Conservation (phyloP, 768 basidiomycete species). For the Leccinum obscurum region DNA sequence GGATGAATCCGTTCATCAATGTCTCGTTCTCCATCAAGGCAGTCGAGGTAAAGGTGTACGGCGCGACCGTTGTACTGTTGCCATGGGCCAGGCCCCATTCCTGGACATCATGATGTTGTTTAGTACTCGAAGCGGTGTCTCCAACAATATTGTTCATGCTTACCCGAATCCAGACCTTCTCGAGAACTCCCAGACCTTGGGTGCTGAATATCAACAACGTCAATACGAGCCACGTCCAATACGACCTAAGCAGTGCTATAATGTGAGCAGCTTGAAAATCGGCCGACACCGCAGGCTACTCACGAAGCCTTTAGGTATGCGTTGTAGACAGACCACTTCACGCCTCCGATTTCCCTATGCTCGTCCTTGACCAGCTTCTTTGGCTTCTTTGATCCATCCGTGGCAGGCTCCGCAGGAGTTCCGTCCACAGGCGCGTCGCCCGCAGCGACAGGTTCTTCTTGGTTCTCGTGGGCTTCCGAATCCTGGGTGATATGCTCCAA, state of each 20-base stretch:
- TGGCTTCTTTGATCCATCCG: constrained; percentile 51
- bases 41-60: constrained; percentile 21
- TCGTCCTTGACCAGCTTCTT: constrained; percentile 80
- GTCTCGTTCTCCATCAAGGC: constrained; percentile 31
- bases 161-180: constrained; percentile 35
- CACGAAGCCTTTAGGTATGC: constrained; percentile 73
- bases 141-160: not conserved
- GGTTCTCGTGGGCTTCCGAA: constrained; percentile 46
- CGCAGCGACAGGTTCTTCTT: constrained; percentile 39
- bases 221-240: constrained; percentile 32
- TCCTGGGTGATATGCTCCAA: constrained; percentile 62
- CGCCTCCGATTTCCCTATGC: constrained; percentile 75
- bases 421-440: constrained; percentile 15
- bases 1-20: constrained; percentile 26
- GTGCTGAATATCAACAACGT: constrained; percentile 23
- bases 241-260: constrained; percentile 20
- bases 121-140: not conserved
- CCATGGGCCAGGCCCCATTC: constrained; percentile 32
- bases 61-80: constrained; percentile 1
- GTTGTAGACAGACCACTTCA: constrained; percentile 74
- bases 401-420: not conserved
- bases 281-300: constrained; percentile 5
- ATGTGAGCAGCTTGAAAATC: not conserved
- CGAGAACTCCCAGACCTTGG: constrained; percentile 27
- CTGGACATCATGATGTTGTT: constrained; percentile 12